Conservation (phyloP, 257 asterid genomes). For the Craterostigma plantagineum region DNA sequence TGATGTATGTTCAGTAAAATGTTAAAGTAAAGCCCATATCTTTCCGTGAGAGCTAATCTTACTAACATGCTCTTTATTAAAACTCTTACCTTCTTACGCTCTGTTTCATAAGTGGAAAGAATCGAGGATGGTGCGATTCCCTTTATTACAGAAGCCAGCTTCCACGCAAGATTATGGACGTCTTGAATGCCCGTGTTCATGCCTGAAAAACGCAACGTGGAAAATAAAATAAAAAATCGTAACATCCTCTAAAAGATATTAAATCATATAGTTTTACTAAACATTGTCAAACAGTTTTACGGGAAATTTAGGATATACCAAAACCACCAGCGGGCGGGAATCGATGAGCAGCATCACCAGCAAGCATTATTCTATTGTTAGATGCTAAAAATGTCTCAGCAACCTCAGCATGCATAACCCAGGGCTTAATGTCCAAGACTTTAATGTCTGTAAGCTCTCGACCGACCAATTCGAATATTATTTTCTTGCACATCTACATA, state of each 20-base stretch:
- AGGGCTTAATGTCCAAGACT: slow-evolving; percentile 74
- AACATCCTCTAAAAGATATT: slow-evolving; percentile 6
- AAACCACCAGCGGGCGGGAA: slow-evolving; percentile 99
- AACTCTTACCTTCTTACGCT: slow-evolving; percentile 58
- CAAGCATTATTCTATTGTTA: slow-evolving; percentile 50
- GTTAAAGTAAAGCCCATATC: too few species aligned
- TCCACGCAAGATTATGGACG: slow-evolving; percentile 97
- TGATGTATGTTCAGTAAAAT: slow-evolving; percentile 17
- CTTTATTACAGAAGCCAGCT: slow-evolving; percentile 55
- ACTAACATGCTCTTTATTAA: too few species aligned
- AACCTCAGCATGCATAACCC: slow-evolving; percentile 99
- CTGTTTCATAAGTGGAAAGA: slow-evolving; percentile 66
- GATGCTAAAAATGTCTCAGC: slow-evolving; percentile 53
- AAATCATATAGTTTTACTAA: background rate
- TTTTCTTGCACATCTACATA: slow-evolving; percentile 60
- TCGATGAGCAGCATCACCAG: slow-evolving; percentile 97
- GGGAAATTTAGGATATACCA: slow-evolving; percentile 23
- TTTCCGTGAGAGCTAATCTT: too few species aligned
- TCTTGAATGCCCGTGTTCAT: slow-evolving; percentile 99
- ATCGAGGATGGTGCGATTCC: slow-evolving; percentile 51
- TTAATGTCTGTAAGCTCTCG: slow-evolving; percentile 67
- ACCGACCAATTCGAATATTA: slow-evolving; percentile 63
- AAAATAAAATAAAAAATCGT: too few species aligned
- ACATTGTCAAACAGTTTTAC: background rate
- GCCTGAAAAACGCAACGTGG: slow-evolving; percentile 49